These are phyloP conservation scores for Eimeria sp. DNA, from an alignment of 169 alveolate species.

Conservation along the genomic window DNA sequence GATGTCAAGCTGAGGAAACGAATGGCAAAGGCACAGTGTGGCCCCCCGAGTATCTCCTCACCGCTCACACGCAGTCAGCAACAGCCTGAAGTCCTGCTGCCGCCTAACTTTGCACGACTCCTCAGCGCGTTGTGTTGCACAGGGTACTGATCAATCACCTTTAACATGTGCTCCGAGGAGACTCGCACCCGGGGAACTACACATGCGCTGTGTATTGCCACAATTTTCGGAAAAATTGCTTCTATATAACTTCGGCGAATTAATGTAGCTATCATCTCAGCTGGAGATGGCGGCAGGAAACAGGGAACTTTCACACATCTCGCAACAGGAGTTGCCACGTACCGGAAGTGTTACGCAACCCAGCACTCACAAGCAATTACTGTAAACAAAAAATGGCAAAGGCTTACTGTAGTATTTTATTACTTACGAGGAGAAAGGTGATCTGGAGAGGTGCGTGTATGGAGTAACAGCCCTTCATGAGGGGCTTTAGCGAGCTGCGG, in stretches of 20 bases:
- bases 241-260: background rate
- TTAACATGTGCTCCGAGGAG: background rate
- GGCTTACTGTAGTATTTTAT: background rate
- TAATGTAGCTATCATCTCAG: background rate
- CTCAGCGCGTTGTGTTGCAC: background rate
- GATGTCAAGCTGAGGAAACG: no score
- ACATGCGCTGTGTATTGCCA: background rate
- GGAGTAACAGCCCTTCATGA: background rate
- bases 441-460: background rate
- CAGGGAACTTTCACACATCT: background rate
- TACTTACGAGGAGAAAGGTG: background rate
- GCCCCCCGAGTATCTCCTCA: background rate
- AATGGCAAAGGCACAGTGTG: no score
- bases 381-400: background rate
- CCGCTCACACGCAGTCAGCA: background rate
- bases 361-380: background rate
- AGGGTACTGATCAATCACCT: background rate
- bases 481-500: slow-evolving; percentile 21
- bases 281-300: background rate
- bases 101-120: background rate
- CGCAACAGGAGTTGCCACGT: background rate
- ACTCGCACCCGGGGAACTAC: background rate
- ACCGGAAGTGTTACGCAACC: background rate
- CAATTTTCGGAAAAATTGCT: background rate
- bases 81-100: background rate